Percentiles rank a stretch among this genome's conserved stretches.
These are phyloP conservation scores for Mycena vulgaris DNA, from an alignment of 768 basidiomycete species.

Conservation along the genomic window DNA sequence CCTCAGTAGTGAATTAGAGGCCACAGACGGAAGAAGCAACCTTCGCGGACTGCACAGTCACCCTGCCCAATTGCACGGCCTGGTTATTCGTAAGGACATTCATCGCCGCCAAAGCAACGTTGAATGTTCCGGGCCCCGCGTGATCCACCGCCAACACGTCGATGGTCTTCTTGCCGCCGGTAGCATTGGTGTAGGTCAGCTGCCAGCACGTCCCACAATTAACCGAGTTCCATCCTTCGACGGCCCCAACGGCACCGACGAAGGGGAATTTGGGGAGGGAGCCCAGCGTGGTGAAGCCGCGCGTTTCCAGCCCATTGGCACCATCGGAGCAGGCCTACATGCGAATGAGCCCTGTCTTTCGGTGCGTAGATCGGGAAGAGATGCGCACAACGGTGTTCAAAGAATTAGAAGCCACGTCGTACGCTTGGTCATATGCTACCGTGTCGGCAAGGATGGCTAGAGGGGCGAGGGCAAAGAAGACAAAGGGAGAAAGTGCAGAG, in stretches of 20 bases:
- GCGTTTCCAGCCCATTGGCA: constrained; percentile 62
- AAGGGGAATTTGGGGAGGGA: constrained; percentile 70
- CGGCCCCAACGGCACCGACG: constrained; percentile 70
- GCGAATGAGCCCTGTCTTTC: not conserved
- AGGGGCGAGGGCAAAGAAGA: constrained; percentile 43
- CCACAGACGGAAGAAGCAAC: constrained; percentile 67
- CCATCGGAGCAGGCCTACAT: constrained; percentile 63
- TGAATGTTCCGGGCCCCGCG: constrained; percentile 60
- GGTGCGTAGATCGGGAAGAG: not conserved
- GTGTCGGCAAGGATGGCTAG: constrained; percentile 46
- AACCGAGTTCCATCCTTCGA: constrained; percentile 66
- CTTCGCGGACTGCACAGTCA: constrained; percentile 59
- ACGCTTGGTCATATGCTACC: constrained; percentile 62
- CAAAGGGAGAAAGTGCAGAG: constrained; percentile 38
- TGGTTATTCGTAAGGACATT: constrained; percentile 64
- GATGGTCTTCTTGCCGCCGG: constrained; percentile 54
- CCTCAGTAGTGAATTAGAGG: too few relatives aligned
- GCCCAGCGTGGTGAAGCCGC: constrained; percentile 64
- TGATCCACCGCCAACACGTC: constrained; percentile 69
- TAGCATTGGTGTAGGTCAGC: constrained; percentile 60
- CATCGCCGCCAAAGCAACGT: constrained; percentile 69
- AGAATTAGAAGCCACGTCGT: constrained; percentile 60
- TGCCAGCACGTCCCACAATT: constrained; percentile 76
- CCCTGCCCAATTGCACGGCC: constrained; percentile 63
- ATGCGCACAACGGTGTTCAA: constrained; percentile 52